Percentiles rank a stretch among this genome's conserved stretches.
phyloP scores from a whole-genome alignment of 192 early-diverging fungal species.

The Entophlyctis luteolus region DNA sequence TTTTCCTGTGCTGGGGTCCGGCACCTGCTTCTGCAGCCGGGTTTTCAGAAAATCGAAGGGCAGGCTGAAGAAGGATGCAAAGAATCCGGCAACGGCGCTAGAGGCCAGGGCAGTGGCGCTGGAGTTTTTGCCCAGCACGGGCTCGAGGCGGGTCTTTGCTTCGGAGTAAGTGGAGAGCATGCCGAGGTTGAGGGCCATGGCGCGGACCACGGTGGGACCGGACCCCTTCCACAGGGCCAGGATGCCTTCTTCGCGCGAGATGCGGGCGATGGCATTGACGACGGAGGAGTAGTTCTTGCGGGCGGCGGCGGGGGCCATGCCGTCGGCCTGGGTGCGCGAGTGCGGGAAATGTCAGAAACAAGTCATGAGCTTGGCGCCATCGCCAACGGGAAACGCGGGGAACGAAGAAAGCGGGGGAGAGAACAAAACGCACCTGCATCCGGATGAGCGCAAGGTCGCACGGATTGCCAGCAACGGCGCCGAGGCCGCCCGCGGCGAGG shows the following conservation, averaged over 20 bases:
- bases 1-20: conserved; percentile 34
- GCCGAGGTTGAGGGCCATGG: conserved; percentile 52
- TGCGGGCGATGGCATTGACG: conserved; percentile 37
- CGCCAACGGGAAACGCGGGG: too few species aligned
- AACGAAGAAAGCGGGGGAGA: too few species aligned
- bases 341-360: too few species aligned
- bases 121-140: conserved; percentile 30
- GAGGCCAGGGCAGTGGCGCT: conserved; percentile 35
- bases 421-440: conserved; percentile 40
- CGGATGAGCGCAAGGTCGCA: conserved; percentile 42
- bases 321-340: conserved; percentile 24
- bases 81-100: conserved; percentile 53
- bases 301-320: conserved; percentile 36
- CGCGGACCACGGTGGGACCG: conserved; percentile 47
- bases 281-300: conserved; percentile 47
- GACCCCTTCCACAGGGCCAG: conserved; percentile 45
- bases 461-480: conserved; percentile 45
- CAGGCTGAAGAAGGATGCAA: conserved; percentile 51
- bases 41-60: conserved; percentile 61
- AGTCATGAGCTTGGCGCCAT: too few species aligned
- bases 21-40: conserved; percentile 49
- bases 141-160: conserved; percentile 42
- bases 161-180: conserved; percentile 51
- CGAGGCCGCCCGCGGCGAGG: conserved; percentile 45
- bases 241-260: conserved; percentile 45